Conservation (phyloP, 2,329 filamentous ascomycete genomes). For the Hypoxylon sp. region DNA sequence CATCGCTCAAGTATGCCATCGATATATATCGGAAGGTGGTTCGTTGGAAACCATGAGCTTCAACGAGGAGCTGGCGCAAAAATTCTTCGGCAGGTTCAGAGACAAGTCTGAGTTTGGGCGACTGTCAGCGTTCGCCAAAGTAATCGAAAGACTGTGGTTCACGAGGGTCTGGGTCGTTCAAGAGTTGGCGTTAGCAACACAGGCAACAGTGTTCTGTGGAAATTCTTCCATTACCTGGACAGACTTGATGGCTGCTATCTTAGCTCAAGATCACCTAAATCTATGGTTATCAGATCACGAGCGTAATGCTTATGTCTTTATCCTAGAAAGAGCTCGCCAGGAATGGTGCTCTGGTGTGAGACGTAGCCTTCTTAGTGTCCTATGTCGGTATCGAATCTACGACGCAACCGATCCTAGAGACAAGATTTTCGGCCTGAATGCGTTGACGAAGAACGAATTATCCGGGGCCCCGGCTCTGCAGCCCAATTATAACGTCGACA, state of each 20-base stretch:
- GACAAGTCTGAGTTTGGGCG: conserved; percentile 21
- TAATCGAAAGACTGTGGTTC: conserved; percentile 34
- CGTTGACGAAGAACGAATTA: conserved; percentile 26
- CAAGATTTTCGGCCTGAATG: conserved; percentile 38
- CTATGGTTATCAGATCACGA: conserved; percentile 28
- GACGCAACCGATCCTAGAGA: conserved; percentile 38
- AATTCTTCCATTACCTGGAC: conserved; percentile 22
- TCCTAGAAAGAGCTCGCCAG: conserved; percentile 27
- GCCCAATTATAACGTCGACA: conserved; percentile 33
- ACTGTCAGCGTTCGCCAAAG: conserved; percentile 28
- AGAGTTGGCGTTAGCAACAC: conserved; percentile 35
- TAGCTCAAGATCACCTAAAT: conserved; percentile 29
- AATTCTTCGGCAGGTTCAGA: conserved; percentile 26
- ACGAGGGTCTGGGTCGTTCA: conserved; percentile 39
- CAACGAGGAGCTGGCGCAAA: conserved; percentile 10
- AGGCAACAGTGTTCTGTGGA: conserved; percentile 34
- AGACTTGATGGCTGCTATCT: conserved; percentile 34
- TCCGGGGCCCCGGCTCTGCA: conserved; percentile 15
- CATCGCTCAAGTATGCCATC: conserved; percentile 20
- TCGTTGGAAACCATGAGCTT: conserved; percentile 23
- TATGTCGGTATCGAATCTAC: conserved; percentile 34
- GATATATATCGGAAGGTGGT: conserved; percentile 12
- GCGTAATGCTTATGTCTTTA: conserved; percentile 31
- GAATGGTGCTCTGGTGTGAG: conserved; percentile 12
- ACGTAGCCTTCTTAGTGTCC: conserved; percentile 28